Percentiles rank a stretch among this genome's conserved stretches.
These are phyloP conservation scores for Xylogone sp. DNA, from an alignment of 2,329 filamentous ascomycete genomes.

Conservation along the genomic window DNA sequence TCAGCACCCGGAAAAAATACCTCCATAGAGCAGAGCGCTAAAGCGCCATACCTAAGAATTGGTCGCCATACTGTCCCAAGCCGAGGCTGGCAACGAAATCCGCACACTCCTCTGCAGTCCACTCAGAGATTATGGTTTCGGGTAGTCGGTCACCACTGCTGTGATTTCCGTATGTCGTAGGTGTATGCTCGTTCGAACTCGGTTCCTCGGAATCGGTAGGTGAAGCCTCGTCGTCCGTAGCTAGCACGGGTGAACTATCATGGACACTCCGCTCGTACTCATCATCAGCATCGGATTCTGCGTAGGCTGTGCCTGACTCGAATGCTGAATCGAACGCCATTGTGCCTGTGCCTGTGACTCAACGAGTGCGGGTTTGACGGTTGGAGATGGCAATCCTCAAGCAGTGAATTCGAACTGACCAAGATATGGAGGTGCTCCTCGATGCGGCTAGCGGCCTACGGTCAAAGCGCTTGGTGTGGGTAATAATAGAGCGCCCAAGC, in stretches of 20 bases:
- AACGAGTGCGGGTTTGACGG: neutral
- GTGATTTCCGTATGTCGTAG: constrained; percentile 71
- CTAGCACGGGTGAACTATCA: constrained; percentile 62
- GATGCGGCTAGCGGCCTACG: neutral
- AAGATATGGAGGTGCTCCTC: neutral
- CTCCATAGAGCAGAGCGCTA: constrained; percentile 2
- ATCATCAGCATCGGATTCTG: constrained; percentile 78
- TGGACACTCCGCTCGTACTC: constrained; percentile 74
- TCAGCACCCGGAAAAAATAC: constrained; percentile 17
- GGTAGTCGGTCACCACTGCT: constrained; percentile 63
- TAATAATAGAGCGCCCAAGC: neutral
- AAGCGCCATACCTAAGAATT: constrained; percentile 68
- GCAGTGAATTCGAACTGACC: neutral
- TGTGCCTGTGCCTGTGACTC: neutral
- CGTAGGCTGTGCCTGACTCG: constrained; percentile 65
- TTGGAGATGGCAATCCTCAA: neutral
- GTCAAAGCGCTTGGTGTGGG: neutral
- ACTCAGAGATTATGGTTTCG: constrained; percentile 73
- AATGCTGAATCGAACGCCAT: constrained; percentile 44
- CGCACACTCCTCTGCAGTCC: constrained; percentile 83
- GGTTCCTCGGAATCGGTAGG: constrained; percentile 69
- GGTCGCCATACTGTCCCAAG: constrained; percentile 76
- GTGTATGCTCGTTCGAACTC: constrained; percentile 66
- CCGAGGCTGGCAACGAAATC: constrained; percentile 82
- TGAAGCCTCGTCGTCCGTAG: constrained; percentile 63